These are phyloP conservation scores for Exsudoporus floridanus DNA, from an alignment of 1,284 basidiomycete species.

Conservation along the genomic window DNA sequence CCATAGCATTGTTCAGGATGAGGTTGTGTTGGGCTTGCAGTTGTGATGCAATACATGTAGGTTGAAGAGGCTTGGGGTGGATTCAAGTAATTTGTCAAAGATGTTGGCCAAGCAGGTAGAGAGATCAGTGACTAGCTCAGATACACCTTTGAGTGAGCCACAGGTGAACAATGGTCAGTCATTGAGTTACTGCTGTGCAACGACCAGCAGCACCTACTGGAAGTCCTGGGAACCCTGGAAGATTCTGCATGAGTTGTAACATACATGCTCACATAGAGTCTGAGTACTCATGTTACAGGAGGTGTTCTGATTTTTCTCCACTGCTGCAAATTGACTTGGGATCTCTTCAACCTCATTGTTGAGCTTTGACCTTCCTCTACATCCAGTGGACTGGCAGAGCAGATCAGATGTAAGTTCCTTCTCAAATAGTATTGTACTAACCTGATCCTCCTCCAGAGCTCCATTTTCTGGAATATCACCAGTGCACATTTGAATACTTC, in stretches of 20 bases:
- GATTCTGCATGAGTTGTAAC: slow-evolving; percentile 14
- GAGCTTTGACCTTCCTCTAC: neutral
- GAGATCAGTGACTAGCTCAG: no score
- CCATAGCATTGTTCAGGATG: slow-evolving; percentile 17
- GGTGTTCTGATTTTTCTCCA: no score
- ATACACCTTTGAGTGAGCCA: no score
- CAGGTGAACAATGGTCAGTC: no score
- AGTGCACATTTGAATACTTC: neutral
- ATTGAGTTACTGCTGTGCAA: no score
- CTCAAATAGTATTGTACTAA: neutral
- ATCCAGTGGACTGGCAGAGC: neutral
- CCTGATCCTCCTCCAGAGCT: neutral
- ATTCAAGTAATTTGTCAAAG: no score
- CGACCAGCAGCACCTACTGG: slow-evolving; percentile 8
- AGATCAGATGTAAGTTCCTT: neutral
- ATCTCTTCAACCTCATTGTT: neutral
- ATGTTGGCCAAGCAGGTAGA: no score
- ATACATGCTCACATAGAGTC: no score
- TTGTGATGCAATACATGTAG: slow-evolving; percentile 18
- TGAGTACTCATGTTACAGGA: no score
- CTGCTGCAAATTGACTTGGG: no score
- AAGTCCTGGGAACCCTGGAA: slow-evolving; percentile 19
- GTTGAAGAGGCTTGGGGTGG: neutral
- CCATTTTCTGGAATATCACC: neutral
- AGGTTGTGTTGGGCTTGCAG: slow-evolving; percentile 23